These are phyloP conservation scores for Russula abietina DNA, from an alignment of 768 basidiomycete species.

Conservation along the genomic window DNA sequence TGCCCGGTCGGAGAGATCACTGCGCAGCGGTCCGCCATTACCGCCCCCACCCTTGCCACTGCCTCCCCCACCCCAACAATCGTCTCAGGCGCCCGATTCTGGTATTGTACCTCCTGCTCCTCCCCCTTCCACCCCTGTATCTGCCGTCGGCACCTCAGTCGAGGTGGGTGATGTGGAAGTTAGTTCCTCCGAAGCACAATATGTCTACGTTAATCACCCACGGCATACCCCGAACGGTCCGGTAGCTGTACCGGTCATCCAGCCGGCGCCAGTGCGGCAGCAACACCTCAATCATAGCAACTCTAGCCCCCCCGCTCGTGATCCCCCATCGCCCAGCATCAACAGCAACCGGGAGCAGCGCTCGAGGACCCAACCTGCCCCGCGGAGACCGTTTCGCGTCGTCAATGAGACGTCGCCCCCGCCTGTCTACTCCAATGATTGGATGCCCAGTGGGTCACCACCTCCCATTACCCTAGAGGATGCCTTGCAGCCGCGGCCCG, in stretches of 20 bases:
- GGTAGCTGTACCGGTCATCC: conserved; percentile 3
- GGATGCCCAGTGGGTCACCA: neutral
- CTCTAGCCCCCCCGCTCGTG: neutral
- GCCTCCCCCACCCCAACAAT: neutral
- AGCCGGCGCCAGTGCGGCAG: neutral
- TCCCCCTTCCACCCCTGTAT: conserved; percentile 13
- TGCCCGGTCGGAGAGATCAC: conserved; percentile 22
- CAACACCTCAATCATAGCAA: neutral
- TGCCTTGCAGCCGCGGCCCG: neutral
- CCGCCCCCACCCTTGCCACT: conserved; percentile 18
- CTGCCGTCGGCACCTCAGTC: neutral
- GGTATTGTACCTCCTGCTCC: neutral
- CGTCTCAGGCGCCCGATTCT: neutral
- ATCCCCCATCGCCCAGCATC: neutral
- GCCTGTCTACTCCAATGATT: conserved; percentile 8
- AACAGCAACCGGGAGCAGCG: conserved; percentile 4
- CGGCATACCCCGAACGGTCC: neutral
- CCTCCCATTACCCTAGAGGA: conserved; percentile 10
- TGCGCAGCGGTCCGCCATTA: conserved; percentile 5
- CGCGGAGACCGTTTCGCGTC: conserved; percentile 16
- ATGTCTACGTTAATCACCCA: conserved; percentile 9
- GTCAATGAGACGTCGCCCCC: conserved; percentile 23
- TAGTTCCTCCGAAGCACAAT: conserved; percentile 17
- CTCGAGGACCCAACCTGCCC: neutral
- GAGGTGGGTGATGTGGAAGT: neutral